Evolutionary conservation across 2,329 filamentous ascomycete genomes (phyloP).

Genomic region (Alternaria triticina): DNA sequence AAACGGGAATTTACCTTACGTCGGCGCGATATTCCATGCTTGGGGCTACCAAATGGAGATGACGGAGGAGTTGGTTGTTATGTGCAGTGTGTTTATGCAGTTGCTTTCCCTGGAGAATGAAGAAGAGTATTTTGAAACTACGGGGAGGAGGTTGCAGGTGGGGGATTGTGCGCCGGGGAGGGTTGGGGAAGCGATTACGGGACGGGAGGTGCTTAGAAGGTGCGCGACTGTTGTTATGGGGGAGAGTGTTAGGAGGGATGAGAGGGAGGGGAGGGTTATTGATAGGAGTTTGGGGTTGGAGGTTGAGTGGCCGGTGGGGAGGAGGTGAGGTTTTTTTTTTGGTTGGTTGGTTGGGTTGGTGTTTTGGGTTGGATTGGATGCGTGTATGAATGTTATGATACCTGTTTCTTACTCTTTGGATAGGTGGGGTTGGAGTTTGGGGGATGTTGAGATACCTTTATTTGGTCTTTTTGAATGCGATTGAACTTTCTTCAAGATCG

Average conservation of each 20-base stretch:
- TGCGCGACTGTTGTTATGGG: slow-evolving; percentile 45
- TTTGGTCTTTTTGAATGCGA: not conserved
- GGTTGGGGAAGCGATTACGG: slow-evolving; percentile 29
- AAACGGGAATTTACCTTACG: slow-evolving; percentile 26
- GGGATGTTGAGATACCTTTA: not conserved
- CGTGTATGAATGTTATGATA: not conserved
- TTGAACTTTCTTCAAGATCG: not conserved
- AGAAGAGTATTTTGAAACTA: slow-evolving; percentile 32
- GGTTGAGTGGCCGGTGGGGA: slow-evolving; percentile 20
- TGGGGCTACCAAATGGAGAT: slow-evolving; percentile 47
- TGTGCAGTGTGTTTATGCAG: slow-evolving; percentile 45
- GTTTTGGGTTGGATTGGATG: not conserved
- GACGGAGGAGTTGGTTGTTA: slow-evolving; percentile 38
- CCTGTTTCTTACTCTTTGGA: not conserved
- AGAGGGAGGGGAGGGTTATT: slow-evolving; percentile 37
- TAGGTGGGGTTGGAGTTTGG: not conserved
- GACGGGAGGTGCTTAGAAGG: slow-evolving; percentile 36
- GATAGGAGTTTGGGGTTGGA: slow-evolving; percentile 19
- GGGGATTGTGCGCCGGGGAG: slow-evolving; percentile 36
- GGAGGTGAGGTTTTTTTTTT: not conserved
- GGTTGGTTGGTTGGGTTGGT: not conserved
- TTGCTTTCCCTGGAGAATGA: slow-evolving; percentile 35
- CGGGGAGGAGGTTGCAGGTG: slow-evolving; percentile 34
- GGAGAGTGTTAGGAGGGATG: slow-evolving; percentile 42
- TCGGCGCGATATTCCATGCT: slow-evolving; percentile 36